phyloP scores from a whole-genome alignment of 768 basidiomycete genomes.

The Neoboletus subvelutipes region DNA sequence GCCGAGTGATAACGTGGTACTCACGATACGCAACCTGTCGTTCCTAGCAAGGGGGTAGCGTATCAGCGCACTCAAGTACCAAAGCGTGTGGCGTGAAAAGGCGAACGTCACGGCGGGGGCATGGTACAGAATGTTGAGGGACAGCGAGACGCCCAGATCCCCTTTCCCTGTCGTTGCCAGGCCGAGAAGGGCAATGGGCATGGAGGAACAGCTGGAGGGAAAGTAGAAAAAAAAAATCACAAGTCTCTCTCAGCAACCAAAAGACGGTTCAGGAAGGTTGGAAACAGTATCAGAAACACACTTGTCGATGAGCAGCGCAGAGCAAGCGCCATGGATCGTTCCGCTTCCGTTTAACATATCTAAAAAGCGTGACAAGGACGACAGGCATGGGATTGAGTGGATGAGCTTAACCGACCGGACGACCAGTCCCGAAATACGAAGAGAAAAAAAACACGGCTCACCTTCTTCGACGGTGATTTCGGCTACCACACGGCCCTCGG shows the following conservation, averaged over 20 bases:
- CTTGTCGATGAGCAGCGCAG: slow-evolving; percentile 54
- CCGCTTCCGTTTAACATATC: slow-evolving; percentile 54
- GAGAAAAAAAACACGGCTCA: slow-evolving; percentile 12
- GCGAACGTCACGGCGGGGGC: slow-evolving; percentile 49
- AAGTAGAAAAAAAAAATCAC: background rate
- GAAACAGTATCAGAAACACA: slow-evolving; percentile 23
- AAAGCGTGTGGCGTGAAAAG: background rate
- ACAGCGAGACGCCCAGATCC: slow-evolving; percentile 46
- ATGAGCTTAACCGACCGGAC: background rate
- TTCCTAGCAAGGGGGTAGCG: slow-evolving; percentile 33
- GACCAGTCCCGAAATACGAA: background rate
- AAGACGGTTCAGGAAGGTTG: background rate
- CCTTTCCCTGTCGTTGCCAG: slow-evolving; percentile 29
- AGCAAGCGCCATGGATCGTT: slow-evolving; percentile 56
- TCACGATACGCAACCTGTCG: slow-evolving; percentile 51
- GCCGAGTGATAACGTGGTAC: slow-evolving; percentile 51
- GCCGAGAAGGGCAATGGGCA: slow-evolving; percentile 41
- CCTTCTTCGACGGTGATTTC: slow-evolving; percentile 46
- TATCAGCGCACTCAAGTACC: background rate
- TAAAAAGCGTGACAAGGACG: slow-evolving; percentile 16
- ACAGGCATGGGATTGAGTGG: background rate
- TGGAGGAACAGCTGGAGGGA: slow-evolving; percentile 46
- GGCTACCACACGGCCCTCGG: slow-evolving; percentile 46
- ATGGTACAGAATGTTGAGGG: slow-evolving; percentile 53
- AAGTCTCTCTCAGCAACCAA: background rate